Evolutionary conservation across 2,329 filamentous ascomycete genomes (phyloP), one percentile per base, ranked within the genome.

Genomic region (Aspergillus brunneoviolaceus): DNA sequence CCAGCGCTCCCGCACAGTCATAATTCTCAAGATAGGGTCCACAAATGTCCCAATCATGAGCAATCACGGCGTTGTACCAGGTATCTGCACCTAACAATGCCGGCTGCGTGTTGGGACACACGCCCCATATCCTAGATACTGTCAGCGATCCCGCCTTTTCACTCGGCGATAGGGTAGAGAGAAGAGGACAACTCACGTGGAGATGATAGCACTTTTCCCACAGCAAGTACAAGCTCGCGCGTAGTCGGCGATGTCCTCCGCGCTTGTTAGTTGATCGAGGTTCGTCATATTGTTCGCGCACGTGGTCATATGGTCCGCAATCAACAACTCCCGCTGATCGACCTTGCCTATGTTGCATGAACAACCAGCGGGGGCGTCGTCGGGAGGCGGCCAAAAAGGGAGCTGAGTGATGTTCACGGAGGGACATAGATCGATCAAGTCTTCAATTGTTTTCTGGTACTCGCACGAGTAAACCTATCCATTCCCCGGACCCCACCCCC

Each of bases 271-370:
- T 5, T 45, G 39, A 16, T 45, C 16, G 39, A 45, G 39, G 3
- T 45, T 45, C 39, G 39, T 45, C 39, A 45, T 45, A 19, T 45
- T 45, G 7, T 45, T 45, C 14, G 39, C 39, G 14, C 39, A 45
- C 16, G 14, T 16, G 5, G 39, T 45, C 16, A 16, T 19, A 5
- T 45, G 39, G 6, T 45, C 39, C 39, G 16, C 39, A 6, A 19
- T 45, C 16, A 19, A n/a, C 16, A n/a, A n/a, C 39, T 19, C 16
- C 16, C 39, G 39, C 5, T 19, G 14, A 19, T 45, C 48, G 0
- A 63, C 35, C 23, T 61, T 57, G 1, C 56, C 60, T 0, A 67
- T 4, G n/a, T 66, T 65, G 62, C 66, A 68, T 3, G 66, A 67
- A 27, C 63, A 68, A 11, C 63, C 56, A n/a, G 50, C 61, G 4